Evolutionary conservation across 192 early-diverging fungal species (phyloP).

Genomic region (Backusella morwellensis): DNA sequence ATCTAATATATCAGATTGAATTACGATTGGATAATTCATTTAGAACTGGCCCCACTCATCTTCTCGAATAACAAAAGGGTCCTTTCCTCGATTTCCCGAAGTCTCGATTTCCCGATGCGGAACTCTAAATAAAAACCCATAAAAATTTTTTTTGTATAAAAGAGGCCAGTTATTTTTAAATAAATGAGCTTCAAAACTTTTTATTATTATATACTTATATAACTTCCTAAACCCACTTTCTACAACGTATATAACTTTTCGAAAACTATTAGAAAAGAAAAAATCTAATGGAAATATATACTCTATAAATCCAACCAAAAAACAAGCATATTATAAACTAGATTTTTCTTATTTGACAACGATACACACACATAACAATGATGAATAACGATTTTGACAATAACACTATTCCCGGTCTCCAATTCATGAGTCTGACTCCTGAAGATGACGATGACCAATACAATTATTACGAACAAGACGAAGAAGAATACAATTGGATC

Average conservation of each 20-base stretch:
- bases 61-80: not conserved
- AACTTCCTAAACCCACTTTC: not conserved
- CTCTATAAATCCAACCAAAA: not conserved
- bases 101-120: not conserved
- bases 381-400: not conserved
- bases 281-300: not conserved
- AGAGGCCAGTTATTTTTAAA: not conserved
- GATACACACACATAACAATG: not conserved
- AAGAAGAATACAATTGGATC: conserved; percentile 13
- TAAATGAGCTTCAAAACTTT: not conserved
- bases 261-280: not conserved
- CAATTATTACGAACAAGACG: not conserved
- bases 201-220: not conserved
- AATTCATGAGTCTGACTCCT: conserved; percentile 9
- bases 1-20: not conserved
- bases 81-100: not conserved
- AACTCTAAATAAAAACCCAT: not conserved
- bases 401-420: not conserved
- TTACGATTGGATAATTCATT: not conserved
- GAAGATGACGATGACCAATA: conserved; percentile 12
- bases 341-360: not conserved
- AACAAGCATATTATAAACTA: not conserved
- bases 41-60: not conserved
- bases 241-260: not conserved
- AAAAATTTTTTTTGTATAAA: not conserved